A percentile compares a stretch with the other conserved stretches of the same genome.
Evolutionary conservation across 768 basidiomycete species (phyloP).

Genomic region (Mycena albidolilacea): DNA sequence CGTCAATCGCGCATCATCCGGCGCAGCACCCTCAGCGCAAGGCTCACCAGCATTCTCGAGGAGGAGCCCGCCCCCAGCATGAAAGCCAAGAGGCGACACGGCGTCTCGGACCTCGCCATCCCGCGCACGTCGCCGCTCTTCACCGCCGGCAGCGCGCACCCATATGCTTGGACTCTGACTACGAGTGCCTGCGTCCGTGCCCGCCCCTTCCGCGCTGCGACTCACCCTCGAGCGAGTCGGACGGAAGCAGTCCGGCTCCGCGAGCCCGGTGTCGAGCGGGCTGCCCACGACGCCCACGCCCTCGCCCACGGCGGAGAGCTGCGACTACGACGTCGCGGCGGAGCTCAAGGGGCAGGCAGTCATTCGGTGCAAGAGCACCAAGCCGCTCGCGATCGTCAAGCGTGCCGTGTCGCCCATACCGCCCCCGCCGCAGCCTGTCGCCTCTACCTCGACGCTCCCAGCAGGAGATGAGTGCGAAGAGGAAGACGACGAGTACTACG

Average conservation of each 20-base stretch:
- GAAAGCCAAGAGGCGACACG: constrained; percentile 35
- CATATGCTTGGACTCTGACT: too few species aligned
- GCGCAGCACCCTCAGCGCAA: background rate
- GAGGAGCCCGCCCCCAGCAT: constrained; percentile 13
- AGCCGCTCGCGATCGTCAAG: constrained; percentile 26
- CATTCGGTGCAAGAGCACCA: constrained; percentile 35
- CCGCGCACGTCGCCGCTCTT: constrained; percentile 20
- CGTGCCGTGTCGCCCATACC: constrained; percentile 24
- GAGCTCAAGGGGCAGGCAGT: background rate
- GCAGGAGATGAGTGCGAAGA: background rate
- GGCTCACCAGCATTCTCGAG: constrained; percentile 18
- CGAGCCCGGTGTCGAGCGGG: background rate
- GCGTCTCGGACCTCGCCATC: constrained; percentile 35
- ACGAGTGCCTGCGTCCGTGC: background rate
- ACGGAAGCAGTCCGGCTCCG: background rate
- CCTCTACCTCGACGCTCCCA: background rate
- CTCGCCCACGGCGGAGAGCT: background rate
- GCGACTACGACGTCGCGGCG: background rate
- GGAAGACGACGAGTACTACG: constrained; percentile 28
- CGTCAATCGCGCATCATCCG: constrained; percentile 31
- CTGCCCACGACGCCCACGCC: constrained; percentile 5
- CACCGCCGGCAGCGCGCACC: constrained; percentile 1
- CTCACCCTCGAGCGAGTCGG: background rate
- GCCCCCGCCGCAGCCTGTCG: background rate
- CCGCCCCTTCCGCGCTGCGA: background rate